phyloP scores from a whole-genome alignment of 2,329 filamentous ascomycete genomes.

The Cryphonectria nitschkei region DNA sequence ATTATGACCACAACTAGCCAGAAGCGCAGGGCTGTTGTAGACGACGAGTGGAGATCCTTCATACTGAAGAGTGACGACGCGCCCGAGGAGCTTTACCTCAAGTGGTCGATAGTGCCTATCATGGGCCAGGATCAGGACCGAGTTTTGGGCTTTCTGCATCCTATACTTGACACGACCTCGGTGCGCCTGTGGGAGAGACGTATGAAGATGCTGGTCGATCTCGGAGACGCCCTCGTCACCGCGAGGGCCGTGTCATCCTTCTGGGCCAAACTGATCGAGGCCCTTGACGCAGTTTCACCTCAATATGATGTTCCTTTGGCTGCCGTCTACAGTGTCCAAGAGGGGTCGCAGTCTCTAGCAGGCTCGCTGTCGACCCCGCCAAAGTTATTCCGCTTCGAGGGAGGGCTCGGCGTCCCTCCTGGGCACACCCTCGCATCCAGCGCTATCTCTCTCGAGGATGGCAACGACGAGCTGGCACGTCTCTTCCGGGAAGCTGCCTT shows the following conservation, averaged over 20 bases:
- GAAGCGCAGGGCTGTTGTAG: constrained; percentile 40
- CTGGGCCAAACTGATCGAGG: constrained; percentile 50
- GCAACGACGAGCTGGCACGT: constrained; percentile 43
- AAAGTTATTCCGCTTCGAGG: constrained; percentile 47
- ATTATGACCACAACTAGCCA: constrained; percentile 42
- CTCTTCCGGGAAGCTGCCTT: constrained; percentile 46
- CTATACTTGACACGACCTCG: constrained; percentile 51
- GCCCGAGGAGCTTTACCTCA: constrained; percentile 52
- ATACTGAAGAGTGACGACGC: constrained; percentile 46
- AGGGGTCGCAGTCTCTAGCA: constrained; percentile 39
- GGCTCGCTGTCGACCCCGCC: constrained; percentile 36
- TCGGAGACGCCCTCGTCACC: constrained; percentile 50
- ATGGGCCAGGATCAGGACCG: constrained; percentile 46
- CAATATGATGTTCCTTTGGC: constrained; percentile 55
- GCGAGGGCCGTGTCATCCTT: constrained; percentile 51
- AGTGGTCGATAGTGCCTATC: constrained; percentile 53
- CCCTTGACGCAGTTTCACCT: constrained; percentile 48
- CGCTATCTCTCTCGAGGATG: constrained; percentile 42
- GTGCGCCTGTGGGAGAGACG: constrained; percentile 52
- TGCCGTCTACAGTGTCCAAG: constrained; percentile 54
- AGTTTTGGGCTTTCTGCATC: constrained; percentile 52
- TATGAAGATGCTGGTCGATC: constrained; percentile 52
- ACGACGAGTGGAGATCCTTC: constrained; percentile 52
- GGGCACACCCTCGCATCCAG: constrained; percentile 47
- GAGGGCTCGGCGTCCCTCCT: constrained; percentile 50